Conservation (phyloP, 306 rosid genomes). For the Gastrolobium villosum region DNA sequence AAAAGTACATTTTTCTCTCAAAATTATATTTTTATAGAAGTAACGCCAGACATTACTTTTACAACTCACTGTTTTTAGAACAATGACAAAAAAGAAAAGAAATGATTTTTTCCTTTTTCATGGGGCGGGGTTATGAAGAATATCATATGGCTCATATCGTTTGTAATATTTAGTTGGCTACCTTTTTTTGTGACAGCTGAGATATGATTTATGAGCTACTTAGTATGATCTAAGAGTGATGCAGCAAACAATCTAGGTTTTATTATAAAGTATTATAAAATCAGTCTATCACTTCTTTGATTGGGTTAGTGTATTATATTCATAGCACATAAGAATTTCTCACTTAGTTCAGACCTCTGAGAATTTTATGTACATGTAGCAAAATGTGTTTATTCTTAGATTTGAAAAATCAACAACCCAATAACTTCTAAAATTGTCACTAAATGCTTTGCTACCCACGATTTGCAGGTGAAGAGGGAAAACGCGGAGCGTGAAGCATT, state of each 20-base stretch:
- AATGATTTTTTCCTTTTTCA: not conserved
- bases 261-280: conserved; percentile 16
- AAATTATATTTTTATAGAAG: not conserved
- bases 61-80: not conserved
- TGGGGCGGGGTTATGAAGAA: too few species aligned
- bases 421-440: not conserved
- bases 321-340: not conserved
- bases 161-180: not conserved
- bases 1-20: not conserved
- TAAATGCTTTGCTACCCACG: conserved; percentile 36
- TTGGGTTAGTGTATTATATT: not conserved
- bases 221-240: not conserved
- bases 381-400: not conserved
- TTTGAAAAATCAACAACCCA: not conserved
- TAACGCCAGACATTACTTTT: not conserved
- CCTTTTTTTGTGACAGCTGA: not conserved
- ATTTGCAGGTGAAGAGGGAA: conserved; percentile 90
- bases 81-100: not conserved
- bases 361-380: not conserved
- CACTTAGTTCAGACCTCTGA: not conserved
- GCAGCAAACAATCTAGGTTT: not conserved
- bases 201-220: conserved; percentile 4
- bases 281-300: not conserved
- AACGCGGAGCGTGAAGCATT: conserved; percentile 87
- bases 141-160: not conserved